Conservation (phyloP, 805 yeast species). For the Suhomyces pyralidae region DNA sequence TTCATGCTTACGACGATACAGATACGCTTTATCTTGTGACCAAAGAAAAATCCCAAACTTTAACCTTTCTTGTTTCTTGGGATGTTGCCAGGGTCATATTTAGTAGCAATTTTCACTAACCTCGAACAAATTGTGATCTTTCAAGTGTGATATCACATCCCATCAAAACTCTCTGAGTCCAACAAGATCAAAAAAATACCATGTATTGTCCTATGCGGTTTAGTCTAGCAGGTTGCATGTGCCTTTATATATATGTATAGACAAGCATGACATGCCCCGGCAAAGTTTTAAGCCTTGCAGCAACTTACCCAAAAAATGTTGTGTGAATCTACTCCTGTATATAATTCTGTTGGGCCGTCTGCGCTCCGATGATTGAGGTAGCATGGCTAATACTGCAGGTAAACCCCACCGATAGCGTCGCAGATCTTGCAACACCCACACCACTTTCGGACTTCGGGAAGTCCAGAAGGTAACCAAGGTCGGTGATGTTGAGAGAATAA, state of each 20-base stretch:
- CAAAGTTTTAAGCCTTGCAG: not conserved
- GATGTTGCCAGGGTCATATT: not conserved
- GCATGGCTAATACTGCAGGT: not conserved
- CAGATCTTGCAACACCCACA: not conserved
- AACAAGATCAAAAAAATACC: not conserved
- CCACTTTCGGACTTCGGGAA: not conserved
- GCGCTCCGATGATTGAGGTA: not conserved
- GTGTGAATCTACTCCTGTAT: constrained; percentile 1
- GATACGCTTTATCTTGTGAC: not conserved
- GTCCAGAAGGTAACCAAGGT: not conserved
- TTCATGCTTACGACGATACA: not conserved
- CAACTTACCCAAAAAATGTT: not conserved
- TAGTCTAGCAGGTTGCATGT: not conserved
- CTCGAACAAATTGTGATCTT: not conserved
- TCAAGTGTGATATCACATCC: not conserved
- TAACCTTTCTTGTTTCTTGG: not conserved
- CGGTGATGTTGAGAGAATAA: not conserved
- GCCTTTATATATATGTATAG: not conserved
- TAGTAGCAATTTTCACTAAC: not conserved
- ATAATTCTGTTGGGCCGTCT: constrained; percentile 4
- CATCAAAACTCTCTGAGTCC: not conserved
- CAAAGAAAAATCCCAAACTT: not conserved
- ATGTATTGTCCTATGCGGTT: not conserved
- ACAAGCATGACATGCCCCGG: not conserved
- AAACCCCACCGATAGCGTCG: not conserved